phyloP scores from a whole-genome alignment of 257 asterid genomes.

The Nicotiana otophora region DNA sequence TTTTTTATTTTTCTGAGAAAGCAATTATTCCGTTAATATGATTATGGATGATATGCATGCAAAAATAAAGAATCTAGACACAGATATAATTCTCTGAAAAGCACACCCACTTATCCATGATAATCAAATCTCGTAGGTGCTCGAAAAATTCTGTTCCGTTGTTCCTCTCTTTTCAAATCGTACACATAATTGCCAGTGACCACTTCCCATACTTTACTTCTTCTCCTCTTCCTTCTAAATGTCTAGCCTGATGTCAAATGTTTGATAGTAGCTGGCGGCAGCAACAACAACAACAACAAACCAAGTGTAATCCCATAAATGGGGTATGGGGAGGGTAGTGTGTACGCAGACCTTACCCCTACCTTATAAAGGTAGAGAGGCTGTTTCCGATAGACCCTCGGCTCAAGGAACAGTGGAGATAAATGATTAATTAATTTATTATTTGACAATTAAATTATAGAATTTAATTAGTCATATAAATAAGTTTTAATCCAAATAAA shows the following conservation, averaged over 20 bases:
- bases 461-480: no score
- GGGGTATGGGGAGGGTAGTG: no score
- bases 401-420: no score
- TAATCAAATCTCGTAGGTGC: not conserved
- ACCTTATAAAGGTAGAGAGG: no score
- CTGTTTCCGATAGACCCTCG: no score
- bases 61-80: not conserved
- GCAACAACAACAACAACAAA: no score
- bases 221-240: not conserved
- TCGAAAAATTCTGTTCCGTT: not conserved
- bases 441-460: no score
- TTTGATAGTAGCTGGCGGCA: not conserved
- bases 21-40: not conserved
- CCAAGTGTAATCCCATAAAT: no score
- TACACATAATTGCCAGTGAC: not conserved
- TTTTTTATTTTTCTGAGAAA: no score
- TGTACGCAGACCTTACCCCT: no score
- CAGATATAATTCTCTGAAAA: not conserved
- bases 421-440: no score
- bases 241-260: not conserved
- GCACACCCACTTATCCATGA: not conserved
- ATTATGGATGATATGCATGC: not conserved
- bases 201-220: not conserved
- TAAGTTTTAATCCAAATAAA: no score
- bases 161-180: not conserved